Percentiles rank a stretch among this genome's conserved stretches.
Conservation (phyloP, 768 basidiomycete genomes). For the Suillus clintonianus region DNA sequence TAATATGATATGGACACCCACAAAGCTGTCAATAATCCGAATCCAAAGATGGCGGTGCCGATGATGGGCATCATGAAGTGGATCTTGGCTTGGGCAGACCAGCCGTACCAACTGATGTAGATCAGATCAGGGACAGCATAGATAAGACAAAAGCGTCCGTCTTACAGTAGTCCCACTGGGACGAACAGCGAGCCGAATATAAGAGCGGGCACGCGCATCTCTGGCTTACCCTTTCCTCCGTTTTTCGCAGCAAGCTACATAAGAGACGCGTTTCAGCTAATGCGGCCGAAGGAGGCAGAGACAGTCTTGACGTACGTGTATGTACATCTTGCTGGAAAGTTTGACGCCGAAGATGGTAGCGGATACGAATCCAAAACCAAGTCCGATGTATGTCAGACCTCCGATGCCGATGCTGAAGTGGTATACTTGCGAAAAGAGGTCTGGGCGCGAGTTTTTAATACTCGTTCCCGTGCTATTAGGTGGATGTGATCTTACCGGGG, state of each 20-base stretch:
- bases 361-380: slow-evolving; percentile 54
- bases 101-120: slow-evolving; percentile 20
- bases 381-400: slow-evolving; percentile 55
- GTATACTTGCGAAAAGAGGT: slow-evolving; percentile 49
- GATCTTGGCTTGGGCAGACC: slow-evolving; percentile 66
- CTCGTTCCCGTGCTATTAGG: background rate
- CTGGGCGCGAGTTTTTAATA: slow-evolving; percentile 21
- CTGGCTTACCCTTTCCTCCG: slow-evolving; percentile 67
- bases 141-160: slow-evolving; percentile 20
- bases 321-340: slow-evolving; percentile 43
- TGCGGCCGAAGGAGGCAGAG: too few species aligned
- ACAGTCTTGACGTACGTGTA: slow-evolving; percentile 40
- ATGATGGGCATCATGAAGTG: slow-evolving; percentile 82
- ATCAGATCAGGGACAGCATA: background rate
- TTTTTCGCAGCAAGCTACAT: slow-evolving; percentile 51
- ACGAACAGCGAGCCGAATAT: slow-evolving; percentile 63
- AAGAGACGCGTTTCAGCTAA: too few species aligned
- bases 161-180: slow-evolving; percentile 66
- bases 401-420: slow-evolving; percentile 52
- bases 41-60: slow-evolving; percentile 60
- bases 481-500: slow-evolving; percentile 32
- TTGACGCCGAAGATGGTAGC: slow-evolving; percentile 52
- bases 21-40: slow-evolving; percentile 48
- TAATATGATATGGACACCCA: slow-evolving; percentile 39
- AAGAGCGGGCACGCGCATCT: slow-evolving; percentile 69